Evolutionary conservation across 106 monocot species (phyloP).

Genomic region (Hemerocallis citrina): DNA sequence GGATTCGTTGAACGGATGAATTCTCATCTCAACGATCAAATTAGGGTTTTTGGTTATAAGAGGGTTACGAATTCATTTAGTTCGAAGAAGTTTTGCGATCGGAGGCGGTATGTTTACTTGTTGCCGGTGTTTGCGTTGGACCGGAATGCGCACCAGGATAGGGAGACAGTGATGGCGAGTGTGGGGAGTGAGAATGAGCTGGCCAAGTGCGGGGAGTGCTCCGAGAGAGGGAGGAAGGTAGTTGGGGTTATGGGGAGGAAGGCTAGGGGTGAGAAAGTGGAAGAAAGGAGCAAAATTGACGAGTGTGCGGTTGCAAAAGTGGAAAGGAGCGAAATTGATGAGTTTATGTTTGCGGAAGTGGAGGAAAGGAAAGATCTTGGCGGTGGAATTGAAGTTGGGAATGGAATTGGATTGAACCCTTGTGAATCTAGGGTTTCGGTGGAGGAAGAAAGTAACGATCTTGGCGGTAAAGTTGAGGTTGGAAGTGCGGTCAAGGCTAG

Average conservation of each 20-base stretch:
- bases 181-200: slow-evolving; percentile 74
- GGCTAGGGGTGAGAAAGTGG: slow-evolving; percentile 5
- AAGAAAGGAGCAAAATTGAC: slow-evolving; percentile 2
- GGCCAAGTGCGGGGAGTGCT: slow-evolving; percentile 61
- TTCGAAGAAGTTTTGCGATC: slow-evolving; percentile 96
- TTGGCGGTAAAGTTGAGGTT: neutral
- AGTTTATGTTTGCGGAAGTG: neutral
- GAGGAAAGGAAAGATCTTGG: neutral
- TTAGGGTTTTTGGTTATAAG: slow-evolving; percentile 68
- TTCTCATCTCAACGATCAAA: slow-evolving; percentile 44
- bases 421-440: neutral
- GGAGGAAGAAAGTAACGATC: neutral
- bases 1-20: slow-evolving; percentile 66
- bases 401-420: neutral
- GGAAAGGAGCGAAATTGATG: neutral
- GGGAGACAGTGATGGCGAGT: slow-evolving; percentile 63
- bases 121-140: slow-evolving; percentile 88
- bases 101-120: slow-evolving; percentile 79
- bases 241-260: slow-evolving; percentile 33
- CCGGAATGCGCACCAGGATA: slow-evolving; percentile 49
- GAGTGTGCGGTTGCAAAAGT: neutral
- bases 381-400: neutral
- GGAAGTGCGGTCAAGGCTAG: neutral
- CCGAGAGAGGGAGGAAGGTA: slow-evolving; percentile 67
- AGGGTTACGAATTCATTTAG: slow-evolving; percentile 73